Percentiles rank a stretch among this genome's conserved stretches.
Evolutionary conservation across 352 stramenopile genomes (phyloP).

Genomic region (Globisporangium splendens): DNA sequence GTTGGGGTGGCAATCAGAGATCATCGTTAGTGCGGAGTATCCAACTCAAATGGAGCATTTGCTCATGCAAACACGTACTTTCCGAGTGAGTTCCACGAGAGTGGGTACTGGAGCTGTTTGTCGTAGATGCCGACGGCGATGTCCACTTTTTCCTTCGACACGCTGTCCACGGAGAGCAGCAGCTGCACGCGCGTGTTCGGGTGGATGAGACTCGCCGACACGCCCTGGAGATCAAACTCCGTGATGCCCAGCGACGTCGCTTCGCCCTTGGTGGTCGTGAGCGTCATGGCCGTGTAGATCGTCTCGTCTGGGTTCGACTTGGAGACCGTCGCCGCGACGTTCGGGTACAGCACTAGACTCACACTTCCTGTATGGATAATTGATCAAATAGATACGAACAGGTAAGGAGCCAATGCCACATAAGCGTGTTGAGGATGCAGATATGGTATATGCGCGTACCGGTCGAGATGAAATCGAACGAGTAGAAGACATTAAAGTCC

Average conservation of each 20-base stretch:
- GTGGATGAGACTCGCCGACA: slow-evolving; percentile 62
- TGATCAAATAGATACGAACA: no score
- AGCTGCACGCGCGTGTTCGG: slow-evolving; percentile 68
- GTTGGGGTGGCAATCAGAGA: background rate
- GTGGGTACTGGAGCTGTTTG: slow-evolving; percentile 41
- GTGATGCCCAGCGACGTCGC: slow-evolving; percentile 58
- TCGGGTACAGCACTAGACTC: slow-evolving; percentile 56
- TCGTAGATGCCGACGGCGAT: slow-evolving; percentile 49
- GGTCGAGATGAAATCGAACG: slow-evolving; percentile 79
- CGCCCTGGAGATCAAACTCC: slow-evolving; percentile 61
- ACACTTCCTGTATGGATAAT: slow-evolving; percentile 18
- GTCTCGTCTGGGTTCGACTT: slow-evolving; percentile 37
- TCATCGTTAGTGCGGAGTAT: background rate
- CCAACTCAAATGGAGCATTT: no score
- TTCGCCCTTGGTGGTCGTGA: slow-evolving; percentile 40
- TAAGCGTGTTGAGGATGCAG: no score
- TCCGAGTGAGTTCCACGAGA: slow-evolving; percentile 60
- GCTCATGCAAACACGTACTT: slow-evolving; percentile 18
- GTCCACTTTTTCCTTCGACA: slow-evolving; percentile 40
- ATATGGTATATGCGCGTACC: slow-evolving; percentile 3
- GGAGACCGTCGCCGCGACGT: slow-evolving; percentile 57
- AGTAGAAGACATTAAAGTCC: slow-evolving; percentile 67
- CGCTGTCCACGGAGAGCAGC: slow-evolving; percentile 62
- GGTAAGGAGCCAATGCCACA: no score
- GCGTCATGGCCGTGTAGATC: slow-evolving; percentile 52